phyloP scores from a whole-genome alignment of 768 basidiomycete species.

The Udeniomyces megalosporus region DNA sequence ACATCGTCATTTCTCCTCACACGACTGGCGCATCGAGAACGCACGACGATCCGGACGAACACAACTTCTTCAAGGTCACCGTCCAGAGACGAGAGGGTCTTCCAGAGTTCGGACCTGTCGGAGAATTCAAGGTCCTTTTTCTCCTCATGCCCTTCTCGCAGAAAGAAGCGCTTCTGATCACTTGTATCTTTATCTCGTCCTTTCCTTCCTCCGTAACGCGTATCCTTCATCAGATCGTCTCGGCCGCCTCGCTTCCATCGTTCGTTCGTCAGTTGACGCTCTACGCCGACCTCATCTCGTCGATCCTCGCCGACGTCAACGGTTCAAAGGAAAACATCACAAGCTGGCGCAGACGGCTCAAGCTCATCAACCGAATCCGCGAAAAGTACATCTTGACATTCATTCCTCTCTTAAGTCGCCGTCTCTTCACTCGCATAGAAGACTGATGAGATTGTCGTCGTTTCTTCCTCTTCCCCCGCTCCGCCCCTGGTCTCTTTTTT shows the following conservation, averaged over 20 bases:
- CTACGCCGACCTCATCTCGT: constrained; percentile 76
- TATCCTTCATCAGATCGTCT: constrained; percentile 43
- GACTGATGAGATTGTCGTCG: too few species aligned
- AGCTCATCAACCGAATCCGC: constrained; percentile 43
- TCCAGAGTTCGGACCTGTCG: constrained; percentile 84
- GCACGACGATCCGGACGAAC: constrained; percentile 43
- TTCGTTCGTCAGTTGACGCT: constrained; percentile 76
- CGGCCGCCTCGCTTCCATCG: constrained; percentile 68
- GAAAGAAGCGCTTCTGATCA: too few species aligned
- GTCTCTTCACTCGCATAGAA: too few species aligned
- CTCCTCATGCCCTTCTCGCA: too few species aligned
- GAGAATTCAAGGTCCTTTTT: constrained; percentile 54
- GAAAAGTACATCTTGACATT: neutral
- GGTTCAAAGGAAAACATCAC: constrained; percentile 61
- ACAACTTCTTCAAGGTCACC: constrained; percentile 89
- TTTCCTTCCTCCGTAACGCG: too few species aligned
- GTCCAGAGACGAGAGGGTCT: constrained; percentile 77
- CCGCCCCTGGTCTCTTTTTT: too few species aligned
- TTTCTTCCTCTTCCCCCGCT: too few species aligned
- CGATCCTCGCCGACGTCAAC: constrained; percentile 57
- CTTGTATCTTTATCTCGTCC: too few species aligned
- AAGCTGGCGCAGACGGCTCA: constrained; percentile 69
- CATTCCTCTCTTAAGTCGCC: too few species aligned
- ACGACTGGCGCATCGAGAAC: constrained; percentile 36
- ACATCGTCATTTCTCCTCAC: constrained; percentile 81